Evolutionary conservation across 495 filamentous ascomycete genomes (phyloP), one percentile per base, ranked within the genome.

Genomic region (Friedmanniomyces simplex): DNA sequence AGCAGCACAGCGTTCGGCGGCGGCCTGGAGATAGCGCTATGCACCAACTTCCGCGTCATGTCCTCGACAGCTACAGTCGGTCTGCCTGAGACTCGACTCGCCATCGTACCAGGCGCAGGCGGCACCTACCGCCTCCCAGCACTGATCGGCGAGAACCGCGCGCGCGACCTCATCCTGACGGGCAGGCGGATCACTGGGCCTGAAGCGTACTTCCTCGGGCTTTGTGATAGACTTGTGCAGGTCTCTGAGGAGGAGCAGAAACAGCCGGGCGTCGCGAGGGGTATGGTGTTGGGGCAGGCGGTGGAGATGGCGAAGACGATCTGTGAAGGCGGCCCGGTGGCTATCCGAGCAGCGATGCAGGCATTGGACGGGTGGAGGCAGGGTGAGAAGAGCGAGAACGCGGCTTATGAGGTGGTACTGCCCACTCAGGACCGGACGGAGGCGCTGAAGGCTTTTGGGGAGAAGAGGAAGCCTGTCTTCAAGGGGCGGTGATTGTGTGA

Each of bases 91-190:
- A 96, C 93, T 0, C 74, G 89, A 0, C 78, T 98, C 0, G 93
- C 85, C 22, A 97, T 98, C 64, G 85, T 97, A 57, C 93, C 93
- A 6, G 93, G 93, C 43, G 94, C 93, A 0, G 93, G 93, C 6
- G 93, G 93, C 18, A 96, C 90, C 0, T 90, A 87, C 67, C 82
- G 93, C 4, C 78, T 98, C 0, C 89, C 87, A 0, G 71, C 70
- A 0, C 64, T 97, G 16, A 83, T 97, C 52, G 94, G 93, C 4
- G 68, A 81, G 4, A 69, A 75, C 8, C 79, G 86, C 22, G 93
- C 93, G 7, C 74, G 89, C 45, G 89, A 97, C 65, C 69, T 96
- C 47, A 82, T 96, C 8, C 69, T 96, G 12, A 97, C 91, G 0
- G 93, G 91, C 4, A 78, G 93, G 10, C 74, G 87, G 52, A 84